Evolutionary conservation across 1,284 basidiomycete genomes (phyloP), one percentile per base, ranked within the genome.

Genomic region (Trichosporon sp.): DNA sequence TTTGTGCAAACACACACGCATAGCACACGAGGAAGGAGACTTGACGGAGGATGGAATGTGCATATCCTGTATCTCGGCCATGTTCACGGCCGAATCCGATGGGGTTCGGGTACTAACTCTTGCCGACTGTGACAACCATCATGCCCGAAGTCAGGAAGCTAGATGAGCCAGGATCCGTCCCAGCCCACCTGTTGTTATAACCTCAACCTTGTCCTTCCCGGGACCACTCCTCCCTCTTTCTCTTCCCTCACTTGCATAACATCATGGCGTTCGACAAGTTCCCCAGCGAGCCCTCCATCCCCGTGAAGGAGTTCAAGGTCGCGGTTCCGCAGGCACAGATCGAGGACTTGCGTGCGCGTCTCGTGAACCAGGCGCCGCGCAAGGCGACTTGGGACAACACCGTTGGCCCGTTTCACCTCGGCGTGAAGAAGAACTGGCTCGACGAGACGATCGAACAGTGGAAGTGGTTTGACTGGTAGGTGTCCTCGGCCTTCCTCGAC

Each of bases 301-400:
- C 73, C 1, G 56, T 83, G 64, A 72, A 74, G 46, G 75, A 76
- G 10, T 83, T 79, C 74, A 72, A 48, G 10, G 68, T 76, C 5
- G 43, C 72, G 38, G 71, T 80, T 51, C 76, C 79, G 1, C 74
- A 81, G 46, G 68, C 67, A 1, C 74, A 77, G n/a, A 73, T 81
- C 26, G 76, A 77, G 31, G 78, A 81, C 56, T 76, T 81, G n/a
- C 75, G 74, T 54, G 68, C 68, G 11, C 72, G 77, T 1, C 73
- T 83, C 8, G 72, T 74, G 54, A 71, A 71, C 61, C 66, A 56
- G 19, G 68, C 76, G 26, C 67, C 72, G 38, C 76, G 69, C 40
- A 76, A 71, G 54, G 56, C 72, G 65, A 83, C 80, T 10, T 81
- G 76, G 71, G 81, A 83, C 76, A 83, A 81, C 71, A 74, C 74